phyloP scores from a whole-genome alignment of 306 rosid species.

The Cyamopsis tetragonoloba region DNA sequence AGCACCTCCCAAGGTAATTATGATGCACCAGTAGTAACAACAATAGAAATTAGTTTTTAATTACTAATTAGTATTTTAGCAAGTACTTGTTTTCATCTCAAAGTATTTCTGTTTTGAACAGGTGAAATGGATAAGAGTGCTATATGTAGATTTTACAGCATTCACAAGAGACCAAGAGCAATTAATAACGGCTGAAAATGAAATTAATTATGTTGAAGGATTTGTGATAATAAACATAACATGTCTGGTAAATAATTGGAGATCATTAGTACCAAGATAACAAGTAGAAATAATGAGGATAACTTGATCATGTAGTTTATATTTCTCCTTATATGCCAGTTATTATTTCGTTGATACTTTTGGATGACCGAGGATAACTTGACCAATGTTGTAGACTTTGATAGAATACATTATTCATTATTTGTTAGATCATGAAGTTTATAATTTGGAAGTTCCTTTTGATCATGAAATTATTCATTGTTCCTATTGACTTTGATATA shows the following conservation, averaged over 20 bases:
- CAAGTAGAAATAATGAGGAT: too few species aligned
- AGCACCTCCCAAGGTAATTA: slow-evolving; percentile 80
- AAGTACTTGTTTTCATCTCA: not conserved
- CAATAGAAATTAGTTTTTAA: slow-evolving; percentile 17
- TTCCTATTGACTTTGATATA: too few species aligned
- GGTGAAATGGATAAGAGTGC: slow-evolving; percentile 61
- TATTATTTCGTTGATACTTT: too few species aligned
- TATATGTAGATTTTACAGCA: slow-evolving; percentile 43
- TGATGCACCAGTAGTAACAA: not conserved
- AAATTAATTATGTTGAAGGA: slow-evolving; percentile 85
- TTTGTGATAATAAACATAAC: slow-evolving; percentile 93
- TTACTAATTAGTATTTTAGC: not conserved
- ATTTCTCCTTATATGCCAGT: too few species aligned
- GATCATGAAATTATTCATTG: too few species aligned
- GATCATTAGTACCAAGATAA: too few species aligned
- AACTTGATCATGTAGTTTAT: too few species aligned
- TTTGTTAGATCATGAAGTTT: too few species aligned
- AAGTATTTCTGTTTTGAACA: slow-evolving; percentile 18
- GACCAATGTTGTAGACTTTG: too few species aligned
- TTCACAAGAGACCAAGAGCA: slow-evolving; percentile 82
- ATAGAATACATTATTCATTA: too few species aligned
- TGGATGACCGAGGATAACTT: too few species aligned
- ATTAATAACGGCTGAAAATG: slow-evolving; percentile 50
- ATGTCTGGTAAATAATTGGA: slow-evolving; percentile 86
- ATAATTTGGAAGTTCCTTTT: too few species aligned